Conservation (phyloP, 2,329 filamentous ascomycete genomes). For the Scedosporium boydii region DNA sequence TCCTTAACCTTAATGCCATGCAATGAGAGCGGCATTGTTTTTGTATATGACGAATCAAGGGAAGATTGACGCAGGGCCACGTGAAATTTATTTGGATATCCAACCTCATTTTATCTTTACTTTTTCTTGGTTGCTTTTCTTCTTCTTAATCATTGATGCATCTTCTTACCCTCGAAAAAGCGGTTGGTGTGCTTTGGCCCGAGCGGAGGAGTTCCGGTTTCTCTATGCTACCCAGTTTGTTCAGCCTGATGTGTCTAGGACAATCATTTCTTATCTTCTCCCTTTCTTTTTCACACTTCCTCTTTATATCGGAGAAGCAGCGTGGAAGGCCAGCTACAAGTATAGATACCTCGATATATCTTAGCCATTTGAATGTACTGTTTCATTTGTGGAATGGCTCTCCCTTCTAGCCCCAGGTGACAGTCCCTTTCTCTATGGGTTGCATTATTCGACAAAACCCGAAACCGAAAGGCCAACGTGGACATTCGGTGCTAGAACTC, state of each 20-base stretch:
- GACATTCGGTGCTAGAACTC: too few relatives aligned
- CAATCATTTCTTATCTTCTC: neutral
- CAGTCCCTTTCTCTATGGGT: neutral
- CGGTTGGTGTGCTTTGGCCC: neutral
- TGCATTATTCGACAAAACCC: neutral
- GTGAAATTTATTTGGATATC: too few relatives aligned
- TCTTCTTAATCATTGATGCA: neutral
- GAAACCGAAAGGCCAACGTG: too few relatives aligned
- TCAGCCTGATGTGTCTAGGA: neutral
- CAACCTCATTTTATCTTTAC: neutral
- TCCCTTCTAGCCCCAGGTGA: neutral
- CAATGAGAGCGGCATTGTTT: neutral
- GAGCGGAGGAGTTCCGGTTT: neutral
- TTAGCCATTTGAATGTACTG: neutral
- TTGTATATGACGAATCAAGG: neutral
- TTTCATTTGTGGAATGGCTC: neutral
- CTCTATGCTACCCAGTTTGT: neutral
- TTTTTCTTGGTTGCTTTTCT: neutral
- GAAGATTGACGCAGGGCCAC: too few relatives aligned
- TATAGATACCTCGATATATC: neutral
- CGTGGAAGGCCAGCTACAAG: neutral
- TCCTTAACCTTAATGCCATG: too few relatives aligned
- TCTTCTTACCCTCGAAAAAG: neutral
- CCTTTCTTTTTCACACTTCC: neutral
- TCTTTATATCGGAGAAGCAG: neutral